Percentiles rank a stretch among this genome's conserved stretches.
These are phyloP conservation scores for Sanghuangporus baumii DNA, from an alignment of 1,284 basidiomycete species.

Conservation along the genomic window DNA sequence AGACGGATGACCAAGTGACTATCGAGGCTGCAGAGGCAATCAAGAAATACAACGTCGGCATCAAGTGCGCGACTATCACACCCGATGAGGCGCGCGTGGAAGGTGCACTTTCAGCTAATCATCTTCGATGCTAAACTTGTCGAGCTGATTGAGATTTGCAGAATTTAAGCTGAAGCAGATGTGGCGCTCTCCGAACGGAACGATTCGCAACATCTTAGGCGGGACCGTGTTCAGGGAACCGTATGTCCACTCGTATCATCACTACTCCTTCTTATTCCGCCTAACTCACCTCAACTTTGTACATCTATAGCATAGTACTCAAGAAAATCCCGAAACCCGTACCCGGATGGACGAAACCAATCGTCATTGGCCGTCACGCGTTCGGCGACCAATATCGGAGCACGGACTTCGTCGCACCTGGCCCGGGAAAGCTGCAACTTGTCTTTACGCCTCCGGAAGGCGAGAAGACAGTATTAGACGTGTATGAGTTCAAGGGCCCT, in stretches of 20 bases:
- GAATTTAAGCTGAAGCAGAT: slow-evolving; percentile 98
- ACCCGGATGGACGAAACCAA: slow-evolving; percentile 96
- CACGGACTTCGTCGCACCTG: slow-evolving; percentile 85
- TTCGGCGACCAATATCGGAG: slow-evolving; percentile 97
- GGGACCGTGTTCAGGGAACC: slow-evolving; percentile 99
- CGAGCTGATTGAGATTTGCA: slow-evolving; percentile 6
- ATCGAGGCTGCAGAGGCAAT: slow-evolving; percentile 92
- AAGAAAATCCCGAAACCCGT: slow-evolving; percentile 87
- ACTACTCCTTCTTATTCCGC: not conserved
- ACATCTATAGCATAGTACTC: slow-evolving; percentile 64
- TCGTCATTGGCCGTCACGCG: slow-evolving; percentile 94
- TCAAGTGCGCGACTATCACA: slow-evolving; percentile 98
- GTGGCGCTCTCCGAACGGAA: slow-evolving; percentile 95
- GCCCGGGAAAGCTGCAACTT: slow-evolving; percentile 86
- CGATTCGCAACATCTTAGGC: slow-evolving; percentile 96
- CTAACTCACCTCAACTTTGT: not conserved
- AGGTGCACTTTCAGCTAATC: slow-evolving; percentile 9
- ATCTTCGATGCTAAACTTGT: not conserved
- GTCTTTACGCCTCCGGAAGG: slow-evolving; percentile 80
- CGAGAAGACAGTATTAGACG: slow-evolving; percentile 61
- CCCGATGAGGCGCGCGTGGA: slow-evolving; percentile 93
- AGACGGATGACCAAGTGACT: slow-evolving; percentile 95
- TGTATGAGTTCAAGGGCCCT: slow-evolving; percentile 86
- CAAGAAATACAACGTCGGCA: slow-evolving; percentile 84
- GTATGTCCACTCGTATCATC: not conserved